Percentiles rank a stretch among this genome's conserved stretches.
Evolutionary conservation across 148 eudicot species (phyloP).

Genomic region (Persicaria maculosa): DNA sequence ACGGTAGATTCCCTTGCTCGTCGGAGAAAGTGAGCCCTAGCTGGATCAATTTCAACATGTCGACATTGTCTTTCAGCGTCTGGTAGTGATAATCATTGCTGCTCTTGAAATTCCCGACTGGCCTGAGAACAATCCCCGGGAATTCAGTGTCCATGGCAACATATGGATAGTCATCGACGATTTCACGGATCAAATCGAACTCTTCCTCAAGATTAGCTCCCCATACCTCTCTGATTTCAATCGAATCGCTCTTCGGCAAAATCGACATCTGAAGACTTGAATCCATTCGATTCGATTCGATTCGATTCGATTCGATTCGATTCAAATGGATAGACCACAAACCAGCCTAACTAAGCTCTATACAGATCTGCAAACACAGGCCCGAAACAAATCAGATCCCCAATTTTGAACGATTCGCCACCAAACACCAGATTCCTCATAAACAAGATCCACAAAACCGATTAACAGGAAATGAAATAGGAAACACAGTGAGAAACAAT

Average conservation of each 20-base stretch:
- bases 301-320: not conserved
- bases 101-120: slow-evolving; percentile 41
- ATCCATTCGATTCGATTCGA: not conserved
- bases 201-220: slow-evolving; percentile 37
- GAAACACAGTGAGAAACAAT: not conserved
- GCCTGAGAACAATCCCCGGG: slow-evolving; percentile 39
- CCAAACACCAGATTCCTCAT: not conserved
- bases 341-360: not conserved
- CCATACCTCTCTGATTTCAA: slow-evolving; percentile 44
- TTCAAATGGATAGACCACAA: not conserved
- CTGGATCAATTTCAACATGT: slow-evolving; percentile 40
- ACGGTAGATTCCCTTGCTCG: slow-evolving; percentile 37
- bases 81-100: slow-evolving; percentile 37
- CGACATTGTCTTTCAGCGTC: slow-evolving; percentile 40
- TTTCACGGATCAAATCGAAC: slow-evolving; percentile 30
- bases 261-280: slow-evolving; percentile 24
- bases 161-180: slow-evolving; percentile 39
- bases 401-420: not conserved
- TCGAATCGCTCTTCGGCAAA: slow-evolving; percentile 31
- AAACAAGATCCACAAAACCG: not conserved
- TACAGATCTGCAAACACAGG: slow-evolving; percentile 10
- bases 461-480: not conserved
- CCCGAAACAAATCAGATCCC: not conserved
- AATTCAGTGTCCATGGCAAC: slow-evolving; percentile 48
- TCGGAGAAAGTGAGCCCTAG: slow-evolving; percentile 41